Percentiles rank a stretch among this genome's conserved stretches.
phyloP scores from a whole-genome alignment of 225 moss, liverwort and hornwort species.

The Marchantia paleacea region DNA sequence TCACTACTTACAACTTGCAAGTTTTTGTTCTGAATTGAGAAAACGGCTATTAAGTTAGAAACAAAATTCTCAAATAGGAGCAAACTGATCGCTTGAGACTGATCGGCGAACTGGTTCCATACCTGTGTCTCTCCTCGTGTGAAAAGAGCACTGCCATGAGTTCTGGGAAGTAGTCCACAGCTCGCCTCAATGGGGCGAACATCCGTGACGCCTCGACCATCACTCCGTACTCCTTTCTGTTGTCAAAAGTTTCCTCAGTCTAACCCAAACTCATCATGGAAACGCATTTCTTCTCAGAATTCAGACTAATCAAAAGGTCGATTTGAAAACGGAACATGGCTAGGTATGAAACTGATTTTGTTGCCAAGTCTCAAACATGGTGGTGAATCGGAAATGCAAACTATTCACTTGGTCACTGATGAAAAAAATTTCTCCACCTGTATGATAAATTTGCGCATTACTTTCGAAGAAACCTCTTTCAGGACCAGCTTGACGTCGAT shows the following conservation, averaged over 20 bases:
- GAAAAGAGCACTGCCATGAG: constrained; percentile 94
- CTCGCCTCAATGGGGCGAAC: constrained; percentile 88
- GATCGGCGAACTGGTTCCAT: neutral
- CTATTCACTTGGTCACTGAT: neutral
- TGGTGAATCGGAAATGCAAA: neutral
- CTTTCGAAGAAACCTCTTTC: constrained; percentile 73
- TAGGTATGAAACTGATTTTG: no score
- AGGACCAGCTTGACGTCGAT: constrained; percentile 86
- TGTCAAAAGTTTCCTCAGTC: neutral
- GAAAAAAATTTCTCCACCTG: constrained; percentile 43
- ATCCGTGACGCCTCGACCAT: constrained; percentile 76
- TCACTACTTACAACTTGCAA: no score
- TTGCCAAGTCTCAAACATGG: no score
- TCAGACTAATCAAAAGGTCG: no score
- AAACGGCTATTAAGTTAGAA: no score
- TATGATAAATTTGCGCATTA: constrained; percentile 74
- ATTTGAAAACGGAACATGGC: no score
- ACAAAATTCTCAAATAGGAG: no score
- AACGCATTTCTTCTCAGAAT: neutral
- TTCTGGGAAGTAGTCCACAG: constrained; percentile 89
- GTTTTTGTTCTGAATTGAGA: no score
- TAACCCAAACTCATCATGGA: neutral
- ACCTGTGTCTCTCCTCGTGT: constrained; percentile 99
- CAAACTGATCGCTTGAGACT: neutral
- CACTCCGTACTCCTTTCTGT: constrained; percentile 86